Conservation (phyloP, 2,329 filamentous ascomycete species). For the Aspergillus hiratsukae region DNA sequence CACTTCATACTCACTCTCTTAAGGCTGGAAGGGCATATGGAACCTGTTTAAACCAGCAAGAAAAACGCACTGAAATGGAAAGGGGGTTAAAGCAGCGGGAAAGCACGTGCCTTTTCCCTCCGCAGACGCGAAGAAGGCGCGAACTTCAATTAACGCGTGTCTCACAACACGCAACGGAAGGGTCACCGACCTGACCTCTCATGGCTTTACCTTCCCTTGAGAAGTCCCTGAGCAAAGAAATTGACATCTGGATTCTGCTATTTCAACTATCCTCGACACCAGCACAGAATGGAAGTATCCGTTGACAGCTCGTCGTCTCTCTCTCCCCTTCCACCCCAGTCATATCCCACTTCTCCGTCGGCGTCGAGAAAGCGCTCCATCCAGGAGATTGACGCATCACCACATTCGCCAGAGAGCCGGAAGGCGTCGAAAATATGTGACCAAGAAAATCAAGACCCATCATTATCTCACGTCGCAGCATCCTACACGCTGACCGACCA, state of each 20-base stretch:
- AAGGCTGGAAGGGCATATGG: background rate
- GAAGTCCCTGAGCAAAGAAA: background rate
- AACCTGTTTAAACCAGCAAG: background rate
- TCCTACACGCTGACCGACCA: background rate
- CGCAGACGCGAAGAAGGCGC: conserved; percentile 6
- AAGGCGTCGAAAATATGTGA: conserved; percentile 7
- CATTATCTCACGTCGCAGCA: background rate
- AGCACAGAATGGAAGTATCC: conserved; percentile 8
- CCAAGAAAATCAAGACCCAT: conserved; percentile 11
- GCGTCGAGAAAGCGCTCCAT: conserved; percentile 26
- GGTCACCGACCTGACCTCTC: background rate
- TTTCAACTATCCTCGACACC: background rate
- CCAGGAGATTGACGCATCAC: conserved; percentile 20
- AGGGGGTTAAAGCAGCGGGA: background rate
- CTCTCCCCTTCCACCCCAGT: conserved; percentile 14
- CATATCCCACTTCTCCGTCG: conserved; percentile 15
- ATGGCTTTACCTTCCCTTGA: background rate
- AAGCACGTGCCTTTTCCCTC: conserved; percentile 8
- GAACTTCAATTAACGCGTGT: conserved; percentile 20
- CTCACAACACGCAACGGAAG: background rate
- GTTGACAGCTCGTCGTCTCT: conserved; percentile 21
- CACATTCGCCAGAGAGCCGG: conserved; percentile 8
- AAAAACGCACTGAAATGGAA: background rate
- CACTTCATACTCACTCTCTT: background rate
- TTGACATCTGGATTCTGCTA: background rate